Percentiles rank a stretch among this genome's conserved stretches.
phyloP scores from a whole-genome alignment of 108 stramenopile genomes.

The Epithemia pelagica region DNA sequence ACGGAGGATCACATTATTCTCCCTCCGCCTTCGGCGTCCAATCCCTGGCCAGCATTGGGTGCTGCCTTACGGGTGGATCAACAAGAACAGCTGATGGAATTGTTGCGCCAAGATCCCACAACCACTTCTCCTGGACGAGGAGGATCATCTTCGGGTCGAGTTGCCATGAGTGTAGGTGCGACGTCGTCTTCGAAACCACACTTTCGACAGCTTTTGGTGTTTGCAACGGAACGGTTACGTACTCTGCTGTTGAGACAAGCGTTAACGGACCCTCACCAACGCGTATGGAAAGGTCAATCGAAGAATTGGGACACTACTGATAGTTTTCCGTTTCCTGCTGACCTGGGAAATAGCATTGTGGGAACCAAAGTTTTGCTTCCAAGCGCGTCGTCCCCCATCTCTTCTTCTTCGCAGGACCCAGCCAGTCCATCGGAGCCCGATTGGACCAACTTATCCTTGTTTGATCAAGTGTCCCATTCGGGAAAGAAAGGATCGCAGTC shows the following conservation, averaged over 20 bases:
- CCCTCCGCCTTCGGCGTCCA: constrained; percentile 35
- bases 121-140: background rate
- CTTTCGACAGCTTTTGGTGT: constrained; percentile 42
- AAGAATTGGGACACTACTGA: constrained; percentile 33
- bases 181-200: background rate
- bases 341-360: constrained; percentile 18
- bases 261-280: constrained; percentile 39
- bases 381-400: background rate
- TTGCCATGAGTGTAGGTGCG: background rate
- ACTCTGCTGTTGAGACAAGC: constrained; percentile 44
- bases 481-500: background rate
- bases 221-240: constrained; percentile 35
- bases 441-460: background rate
- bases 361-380: constrained; percentile 30
- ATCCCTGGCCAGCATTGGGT: constrained; percentile 41
- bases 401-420: background rate
- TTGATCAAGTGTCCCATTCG: background rate
- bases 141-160: background rate
- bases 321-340: constrained; percentile 26
- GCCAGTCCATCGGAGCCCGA: background rate
- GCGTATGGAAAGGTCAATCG: constrained; percentile 16
- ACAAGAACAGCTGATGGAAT: constrained; percentile 29
- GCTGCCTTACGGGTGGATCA: constrained; percentile 51
- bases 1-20: constrained; percentile 35
- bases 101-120: constrained; percentile 19